These are phyloP conservation scores for Chlamydomonas sp. DNA, from an alignment of 139 green algal species.

Conservation along the genomic window DNA sequence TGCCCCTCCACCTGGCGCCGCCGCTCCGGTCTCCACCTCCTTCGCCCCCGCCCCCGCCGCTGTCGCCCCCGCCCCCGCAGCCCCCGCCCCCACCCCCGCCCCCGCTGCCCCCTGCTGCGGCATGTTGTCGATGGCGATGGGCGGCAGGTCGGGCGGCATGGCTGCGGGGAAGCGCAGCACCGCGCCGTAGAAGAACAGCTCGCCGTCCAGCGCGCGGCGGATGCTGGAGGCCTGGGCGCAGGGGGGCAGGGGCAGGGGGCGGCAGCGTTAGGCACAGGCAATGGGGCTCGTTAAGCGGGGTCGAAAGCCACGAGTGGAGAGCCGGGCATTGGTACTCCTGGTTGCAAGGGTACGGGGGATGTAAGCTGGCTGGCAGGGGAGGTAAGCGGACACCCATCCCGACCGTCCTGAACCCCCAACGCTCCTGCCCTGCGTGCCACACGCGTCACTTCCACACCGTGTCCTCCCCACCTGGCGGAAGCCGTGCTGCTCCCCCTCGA, in stretches of 20 bases:
- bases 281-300: background rate
- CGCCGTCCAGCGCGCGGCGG: slow-evolving; percentile 70
- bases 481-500: slow-evolving; percentile 85
- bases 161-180: slow-evolving; percentile 67
- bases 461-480: slow-evolving; percentile 65
- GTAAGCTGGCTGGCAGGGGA: too few relatives aligned
- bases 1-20: too few relatives aligned
- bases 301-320: background rate
- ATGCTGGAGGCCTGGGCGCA: slow-evolving; percentile 52
- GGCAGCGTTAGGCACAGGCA: background rate
- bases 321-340: too few relatives aligned
- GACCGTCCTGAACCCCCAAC: too few relatives aligned
- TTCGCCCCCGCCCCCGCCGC: too few relatives aligned
- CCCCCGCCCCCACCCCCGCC: too few relatives aligned
- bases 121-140: slow-evolving; percentile 74
- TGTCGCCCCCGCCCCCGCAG: too few relatives aligned
- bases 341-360: too few relatives aligned
- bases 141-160: slow-evolving; percentile 61
- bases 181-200: slow-evolving; percentile 84
- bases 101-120: background rate
- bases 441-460: background rate
- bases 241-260: background rate
- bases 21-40: too few relatives aligned
- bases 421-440: background rate
- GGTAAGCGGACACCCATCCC: background rate